Conservation (phyloP, 1,284 basidiomycete species). For the Chondrostereum purpureum region DNA sequence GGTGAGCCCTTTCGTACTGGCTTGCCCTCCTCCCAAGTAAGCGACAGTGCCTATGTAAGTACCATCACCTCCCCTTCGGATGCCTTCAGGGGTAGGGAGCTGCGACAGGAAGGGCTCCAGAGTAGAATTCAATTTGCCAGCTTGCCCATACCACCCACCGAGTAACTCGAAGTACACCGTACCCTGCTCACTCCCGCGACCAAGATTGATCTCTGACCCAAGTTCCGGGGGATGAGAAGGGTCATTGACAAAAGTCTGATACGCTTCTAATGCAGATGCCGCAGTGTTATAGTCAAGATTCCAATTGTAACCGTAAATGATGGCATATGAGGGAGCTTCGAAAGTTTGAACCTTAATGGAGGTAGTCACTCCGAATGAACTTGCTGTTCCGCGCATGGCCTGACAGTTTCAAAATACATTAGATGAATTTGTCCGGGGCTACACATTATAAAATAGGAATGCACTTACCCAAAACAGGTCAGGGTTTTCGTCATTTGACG, state of each 20-base stretch:
- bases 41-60: constrained; percentile 4
- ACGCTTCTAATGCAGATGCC: constrained; percentile 25
- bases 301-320: constrained; percentile 32
- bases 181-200: too few species aligned
- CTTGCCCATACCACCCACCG: too few species aligned
- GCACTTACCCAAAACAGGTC: constrained; percentile 26
- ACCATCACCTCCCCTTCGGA: neutral
- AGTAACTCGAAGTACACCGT: too few species aligned
- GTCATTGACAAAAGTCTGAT: constrained; percentile 29
- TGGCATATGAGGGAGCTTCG: constrained; percentile 28
- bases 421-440: too few species aligned
- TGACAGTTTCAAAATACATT: constrained; percentile 11
- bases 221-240: constrained; percentile 29
- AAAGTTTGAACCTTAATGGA: constrained; percentile 36
- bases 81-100: neutral
- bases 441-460: neutral
- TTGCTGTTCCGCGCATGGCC: constrained; percentile 38
- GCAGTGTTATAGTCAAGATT: constrained; percentile 24
- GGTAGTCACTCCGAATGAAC: constrained; percentile 41
- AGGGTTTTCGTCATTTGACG: constrained; percentile 19
- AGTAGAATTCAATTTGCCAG: too few species aligned
- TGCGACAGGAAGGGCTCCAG: neutral
- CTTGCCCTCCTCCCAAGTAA: neutral
- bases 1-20: neutral
- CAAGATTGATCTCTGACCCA: constrained; percentile 25